A percentile compares a stretch with the other conserved stretches of the same genome.
Conservation (phyloP, 2,329 filamentous ascomycete genomes). For the Aspergillus carbonarius region DNA sequence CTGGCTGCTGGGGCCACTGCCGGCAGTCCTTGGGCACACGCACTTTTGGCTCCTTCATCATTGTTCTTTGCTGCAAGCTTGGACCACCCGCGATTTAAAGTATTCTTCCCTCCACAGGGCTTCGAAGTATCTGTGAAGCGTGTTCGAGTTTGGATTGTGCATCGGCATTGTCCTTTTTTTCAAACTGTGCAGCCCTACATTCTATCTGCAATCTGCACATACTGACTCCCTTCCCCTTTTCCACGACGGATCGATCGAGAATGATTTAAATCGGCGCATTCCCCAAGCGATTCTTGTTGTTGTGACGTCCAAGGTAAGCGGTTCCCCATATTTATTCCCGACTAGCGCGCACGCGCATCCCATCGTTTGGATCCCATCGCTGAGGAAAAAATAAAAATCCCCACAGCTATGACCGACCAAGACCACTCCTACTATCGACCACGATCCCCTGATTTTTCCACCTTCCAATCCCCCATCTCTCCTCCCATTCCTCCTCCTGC, state of each 20-base stretch:
- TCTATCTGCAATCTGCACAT: neutral
- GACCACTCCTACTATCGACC: constrained; percentile 50
- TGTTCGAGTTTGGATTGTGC: too few species aligned
- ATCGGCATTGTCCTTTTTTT: neutral
- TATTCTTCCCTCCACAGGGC: neutral
- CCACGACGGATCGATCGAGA: too few species aligned
- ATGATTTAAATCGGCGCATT: neutral
- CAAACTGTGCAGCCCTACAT: neutral
- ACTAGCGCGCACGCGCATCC: constrained; percentile 13
- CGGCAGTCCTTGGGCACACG: constrained; percentile 17
- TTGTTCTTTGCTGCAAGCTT: too few species aligned
- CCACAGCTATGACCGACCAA: constrained; percentile 45
- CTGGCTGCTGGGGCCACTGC: constrained; percentile 17
- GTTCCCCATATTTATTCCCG: constrained; percentile 14
- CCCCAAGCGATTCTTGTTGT: neutral
- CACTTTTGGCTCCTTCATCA: too few species aligned
- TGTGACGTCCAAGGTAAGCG: neutral
- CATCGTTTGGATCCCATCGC: neutral
- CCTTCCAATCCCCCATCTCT: constrained; percentile 44
- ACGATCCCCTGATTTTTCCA: constrained; percentile 53
- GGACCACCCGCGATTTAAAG: constrained; percentile 15
- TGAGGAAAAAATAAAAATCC: constrained; percentile 11
- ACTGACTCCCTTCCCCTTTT: too few species aligned
- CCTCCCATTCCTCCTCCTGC: constrained; percentile 23
- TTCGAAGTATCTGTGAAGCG: too few species aligned